phyloP scores from a whole-genome alignment of 2,329 filamentous ascomycete species.

The Neoscytalidium dimidiatum region DNA sequence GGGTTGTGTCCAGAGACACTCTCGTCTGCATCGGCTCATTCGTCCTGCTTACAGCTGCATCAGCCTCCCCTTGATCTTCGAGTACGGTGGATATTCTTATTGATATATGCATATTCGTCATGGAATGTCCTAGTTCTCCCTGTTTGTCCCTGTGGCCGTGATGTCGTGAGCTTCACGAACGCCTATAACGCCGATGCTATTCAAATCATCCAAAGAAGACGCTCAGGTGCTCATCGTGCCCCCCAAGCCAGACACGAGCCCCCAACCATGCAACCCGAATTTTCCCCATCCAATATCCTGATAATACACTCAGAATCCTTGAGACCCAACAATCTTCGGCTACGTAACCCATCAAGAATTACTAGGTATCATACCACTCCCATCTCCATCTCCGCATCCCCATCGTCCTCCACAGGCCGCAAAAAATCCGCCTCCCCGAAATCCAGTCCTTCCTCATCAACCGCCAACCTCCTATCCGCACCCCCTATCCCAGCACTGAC shows the following conservation, averaged over 20 bases:
- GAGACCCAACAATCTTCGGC: background rate
- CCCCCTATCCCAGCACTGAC: slow-evolving; percentile 21
- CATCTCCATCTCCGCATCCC: slow-evolving; percentile 34
- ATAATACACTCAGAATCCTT: background rate
- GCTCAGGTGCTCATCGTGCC: background rate
- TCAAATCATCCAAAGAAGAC: too few relatives aligned
- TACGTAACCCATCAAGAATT: background rate
- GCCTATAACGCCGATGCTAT: background rate
- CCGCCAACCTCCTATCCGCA: slow-evolving; percentile 33
- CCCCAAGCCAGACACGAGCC: background rate
- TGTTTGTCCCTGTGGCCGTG: background rate
- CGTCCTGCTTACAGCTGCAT: too few relatives aligned
- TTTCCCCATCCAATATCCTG: background rate
- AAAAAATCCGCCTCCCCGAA: slow-evolving; percentile 71
- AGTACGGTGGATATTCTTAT: too few relatives aligned
- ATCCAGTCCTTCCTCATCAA: slow-evolving; percentile 41
- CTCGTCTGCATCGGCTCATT: too few relatives aligned
- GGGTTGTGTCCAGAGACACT: too few relatives aligned
- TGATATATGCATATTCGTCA: background rate
- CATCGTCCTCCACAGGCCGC: slow-evolving; percentile 28
- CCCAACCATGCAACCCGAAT: background rate
- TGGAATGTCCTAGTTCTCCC: background rate
- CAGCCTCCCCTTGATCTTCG: too few relatives aligned
- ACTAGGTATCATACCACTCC: slow-evolving; percentile 31
- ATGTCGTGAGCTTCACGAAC: background rate